Evolutionary conservation across 2,329 filamentous ascomycete genomes (phyloP).

Genomic region (Penicillium sp.): DNA sequence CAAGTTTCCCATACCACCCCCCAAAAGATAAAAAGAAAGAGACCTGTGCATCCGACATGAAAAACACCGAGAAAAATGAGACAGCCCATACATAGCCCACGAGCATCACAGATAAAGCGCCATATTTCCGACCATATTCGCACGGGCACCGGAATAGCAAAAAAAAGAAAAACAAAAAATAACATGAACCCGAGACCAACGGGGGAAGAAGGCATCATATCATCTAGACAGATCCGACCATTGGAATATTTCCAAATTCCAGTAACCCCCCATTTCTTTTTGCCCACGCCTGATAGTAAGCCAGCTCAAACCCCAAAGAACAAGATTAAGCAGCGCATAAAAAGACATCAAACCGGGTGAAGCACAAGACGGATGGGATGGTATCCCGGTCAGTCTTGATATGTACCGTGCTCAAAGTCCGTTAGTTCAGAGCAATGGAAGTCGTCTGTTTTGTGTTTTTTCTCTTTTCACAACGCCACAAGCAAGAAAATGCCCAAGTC

Average conservation of each 20-base stretch:
- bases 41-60: conserved; percentile 7
- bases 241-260: background rate
- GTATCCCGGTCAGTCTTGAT: conserved; percentile 14
- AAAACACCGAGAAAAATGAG: conserved; percentile 18
- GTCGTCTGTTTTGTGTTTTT: conserved; percentile 2
- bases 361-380: background rate
- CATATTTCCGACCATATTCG: conserved; percentile 14
- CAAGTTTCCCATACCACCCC: conserved; percentile 6
- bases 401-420: conserved; percentile 31
- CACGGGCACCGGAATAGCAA: conserved; percentile 9
- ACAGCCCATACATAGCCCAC: conserved; percentile 7
- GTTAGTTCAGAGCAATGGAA: conserved; percentile 4
- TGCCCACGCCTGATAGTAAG: background rate
- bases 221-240: conserved; percentile 1
- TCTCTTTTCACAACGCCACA: conserved; percentile 28
- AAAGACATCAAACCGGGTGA: conserved; percentile 4
- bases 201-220: background rate
- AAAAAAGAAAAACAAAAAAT: conserved; percentile 4
- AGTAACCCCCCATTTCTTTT: background rate
- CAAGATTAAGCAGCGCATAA: background rate
- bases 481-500: conserved; percentile 11
- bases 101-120: conserved; percentile 15
- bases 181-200: background rate
- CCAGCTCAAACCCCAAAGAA: conserved; percentile 16
- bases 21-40: background rate